Evolutionary conservation across 495 filamentous ascomycete species (phyloP), one percentile per base, ranked within the genome.

Genomic region (Mycothermus thermophilus): DNA sequence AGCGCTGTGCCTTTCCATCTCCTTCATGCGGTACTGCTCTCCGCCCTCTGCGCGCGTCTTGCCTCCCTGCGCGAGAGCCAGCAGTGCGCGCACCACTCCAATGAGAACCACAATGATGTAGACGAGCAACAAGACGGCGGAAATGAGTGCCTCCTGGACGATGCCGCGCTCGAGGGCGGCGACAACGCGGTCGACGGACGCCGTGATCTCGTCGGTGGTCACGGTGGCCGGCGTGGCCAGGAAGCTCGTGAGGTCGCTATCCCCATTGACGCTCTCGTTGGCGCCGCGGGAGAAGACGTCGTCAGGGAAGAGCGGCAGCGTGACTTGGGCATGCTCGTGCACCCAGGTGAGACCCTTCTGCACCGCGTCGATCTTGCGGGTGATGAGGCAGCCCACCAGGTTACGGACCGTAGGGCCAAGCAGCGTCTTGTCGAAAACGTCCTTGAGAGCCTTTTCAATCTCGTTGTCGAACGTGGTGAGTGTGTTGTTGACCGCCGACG

Each of bases 281-380:
- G 87, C 83, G 18, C 87, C 88, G 24, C 75, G 60, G 32, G 82
- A 85, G 66, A 97, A 93, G 18, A 79, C 80, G 47, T 94, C 67
- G 48, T 83, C 75, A 17, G 71, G 67, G 20, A 96, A 71, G 14
- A 69, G 50, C 1, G 92, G 90, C 48, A 97, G 79, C 38, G 74
- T 59, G 43, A 97, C 68, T 32, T 92, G 72, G 1, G 92, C 86
- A 45, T 95, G 51, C 44, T 96, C 78, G 37, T 75, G 65, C 21
- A 92, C 78, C 85, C 86, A 97, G 0, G 81, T 92, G 0, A 96
- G 71, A 7, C 80, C 90, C 44, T 78, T 75, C 51, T 96, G 66
- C 41, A 96, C 68, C 8, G 74, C 62, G 10, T 73, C 71, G 38
- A 88, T 56, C 59, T 88, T 87, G 38, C 84, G 54, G n/a, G 67